Evolutionary conservation across 805 yeast genomes (phyloP).

Genomic region (Nadsonia fulvescens): DNA sequence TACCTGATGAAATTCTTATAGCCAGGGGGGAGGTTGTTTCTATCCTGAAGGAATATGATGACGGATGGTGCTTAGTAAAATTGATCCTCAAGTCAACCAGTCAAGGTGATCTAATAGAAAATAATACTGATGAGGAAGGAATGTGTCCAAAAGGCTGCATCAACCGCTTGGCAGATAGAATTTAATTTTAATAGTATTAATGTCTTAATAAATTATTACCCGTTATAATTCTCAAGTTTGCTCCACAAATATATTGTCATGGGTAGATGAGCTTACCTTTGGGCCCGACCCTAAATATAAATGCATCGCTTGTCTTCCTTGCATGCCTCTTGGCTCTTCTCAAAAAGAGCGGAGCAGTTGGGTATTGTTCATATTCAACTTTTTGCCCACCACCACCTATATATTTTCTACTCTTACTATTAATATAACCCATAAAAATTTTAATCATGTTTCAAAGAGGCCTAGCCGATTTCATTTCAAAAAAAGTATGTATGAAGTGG

Average conservation of each 20-base stretch:
- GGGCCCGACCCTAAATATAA: not conserved
- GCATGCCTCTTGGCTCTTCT: no score
- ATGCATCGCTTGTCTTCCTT: no score
- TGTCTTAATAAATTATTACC: not conserved
- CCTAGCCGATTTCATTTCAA: not conserved
- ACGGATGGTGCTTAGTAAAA: not conserved
- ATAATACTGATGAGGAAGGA: not conserved
- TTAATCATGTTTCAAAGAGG: no score
- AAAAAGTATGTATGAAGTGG: not conserved
- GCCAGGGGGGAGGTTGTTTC: conserved; percentile 53
- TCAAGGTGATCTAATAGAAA: not conserved
- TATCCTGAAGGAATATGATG: conserved; percentile 22
- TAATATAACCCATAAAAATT: no score
- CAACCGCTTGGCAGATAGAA: not conserved
- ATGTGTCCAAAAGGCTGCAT: not conserved
- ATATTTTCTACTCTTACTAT: no score
- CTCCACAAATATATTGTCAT: not conserved
- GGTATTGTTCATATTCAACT: no score
- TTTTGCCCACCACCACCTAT: no score
- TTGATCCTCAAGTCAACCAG: not conserved
- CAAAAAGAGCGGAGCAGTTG: no score
- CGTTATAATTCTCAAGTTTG: not conserved
- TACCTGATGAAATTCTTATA: conserved; percentile 65
- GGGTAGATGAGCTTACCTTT: not conserved
- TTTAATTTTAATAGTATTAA: not conserved